phyloP scores from a whole-genome alignment of 169 alveolate genomes.

The Plasmodium vinckei region DNA sequence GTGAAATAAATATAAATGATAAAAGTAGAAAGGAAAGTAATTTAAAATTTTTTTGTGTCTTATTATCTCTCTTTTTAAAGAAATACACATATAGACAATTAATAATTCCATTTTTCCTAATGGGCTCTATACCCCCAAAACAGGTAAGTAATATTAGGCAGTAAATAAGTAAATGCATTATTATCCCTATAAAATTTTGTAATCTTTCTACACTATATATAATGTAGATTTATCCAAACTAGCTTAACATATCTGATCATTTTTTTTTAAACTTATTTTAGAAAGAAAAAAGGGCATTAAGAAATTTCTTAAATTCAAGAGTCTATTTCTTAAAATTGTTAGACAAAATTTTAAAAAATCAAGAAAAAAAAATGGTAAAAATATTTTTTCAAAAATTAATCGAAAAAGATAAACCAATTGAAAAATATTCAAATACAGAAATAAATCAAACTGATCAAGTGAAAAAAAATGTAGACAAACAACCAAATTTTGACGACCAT shows the following conservation, averaged over 20 bases:
- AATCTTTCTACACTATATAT: background rate
- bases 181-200: background rate
- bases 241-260: no score
- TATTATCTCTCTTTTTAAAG: constrained; percentile 47
- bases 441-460: background rate
- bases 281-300: constrained; percentile 40
- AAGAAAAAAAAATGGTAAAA: background rate
- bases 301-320: constrained; percentile 42
- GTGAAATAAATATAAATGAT: constrained; percentile 51
- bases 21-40: constrained; percentile 39
- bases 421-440: no score
- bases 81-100: constrained; percentile 23
- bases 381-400: background rate
- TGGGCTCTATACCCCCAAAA: constrained; percentile 17
- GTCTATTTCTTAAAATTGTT: constrained; percentile 24
- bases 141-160: constrained; percentile 23
- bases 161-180: background rate
- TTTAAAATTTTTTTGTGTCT: constrained; percentile 53
- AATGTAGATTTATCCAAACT: background rate
- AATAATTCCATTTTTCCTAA: constrained; percentile 14
- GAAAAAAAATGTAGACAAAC: background rate
- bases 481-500: background rate
- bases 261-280: background rate
- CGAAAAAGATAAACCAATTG: no score
- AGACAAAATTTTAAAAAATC: constrained; percentile 14